A percentile compares a stretch with the other conserved stretches of the same genome.
Conservation (phyloP, 179 eudicot genomes). For the Camellia oleifera region DNA sequence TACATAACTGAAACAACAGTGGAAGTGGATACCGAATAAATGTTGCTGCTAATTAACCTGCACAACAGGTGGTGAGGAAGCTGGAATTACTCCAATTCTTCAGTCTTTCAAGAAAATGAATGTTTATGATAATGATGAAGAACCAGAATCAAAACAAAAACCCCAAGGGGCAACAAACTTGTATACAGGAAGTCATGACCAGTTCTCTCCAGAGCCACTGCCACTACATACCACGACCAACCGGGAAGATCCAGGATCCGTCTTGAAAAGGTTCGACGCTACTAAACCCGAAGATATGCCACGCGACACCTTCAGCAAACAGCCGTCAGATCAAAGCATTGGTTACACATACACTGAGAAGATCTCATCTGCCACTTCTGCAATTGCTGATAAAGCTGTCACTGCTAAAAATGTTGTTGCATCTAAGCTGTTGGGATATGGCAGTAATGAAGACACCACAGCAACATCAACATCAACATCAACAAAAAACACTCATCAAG, state of each 20-base stretch:
- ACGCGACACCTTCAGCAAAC: constrained; percentile 13
- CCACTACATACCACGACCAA: constrained; percentile 8
- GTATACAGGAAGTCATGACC: constrained; percentile 59
- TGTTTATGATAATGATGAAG: constrained; percentile 15
- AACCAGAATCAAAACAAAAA: constrained; percentile 2
- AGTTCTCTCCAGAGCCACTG: constrained; percentile 47
- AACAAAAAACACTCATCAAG: background rate
- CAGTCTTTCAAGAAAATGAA: constrained; percentile 44
- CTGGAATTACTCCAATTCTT: constrained; percentile 42
- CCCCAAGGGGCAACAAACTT: background rate
- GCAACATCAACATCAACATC: background rate
- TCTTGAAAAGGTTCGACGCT: constrained; percentile 18
- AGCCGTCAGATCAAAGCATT: constrained; percentile 3
- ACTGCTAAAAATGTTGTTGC: constrained; percentile 55
- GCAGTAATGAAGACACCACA: constrained; percentile 13
- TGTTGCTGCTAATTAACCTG: no score
- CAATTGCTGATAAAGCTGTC: constrained; percentile 36
- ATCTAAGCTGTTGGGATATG: constrained; percentile 55
- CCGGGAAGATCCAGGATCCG: constrained; percentile 19
- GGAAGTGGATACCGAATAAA: background rate
- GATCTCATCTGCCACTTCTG: constrained; percentile 33
- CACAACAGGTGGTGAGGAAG: constrained; percentile 42
- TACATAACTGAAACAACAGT: background rate
- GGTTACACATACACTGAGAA: constrained; percentile 29
- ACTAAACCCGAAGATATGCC: constrained; percentile 10